Percentiles rank a stretch among this genome's conserved stretches.
Conservation (phyloP, 2,329 filamentous ascomycete species). For the Phyllosticta capitalensis region DNA sequence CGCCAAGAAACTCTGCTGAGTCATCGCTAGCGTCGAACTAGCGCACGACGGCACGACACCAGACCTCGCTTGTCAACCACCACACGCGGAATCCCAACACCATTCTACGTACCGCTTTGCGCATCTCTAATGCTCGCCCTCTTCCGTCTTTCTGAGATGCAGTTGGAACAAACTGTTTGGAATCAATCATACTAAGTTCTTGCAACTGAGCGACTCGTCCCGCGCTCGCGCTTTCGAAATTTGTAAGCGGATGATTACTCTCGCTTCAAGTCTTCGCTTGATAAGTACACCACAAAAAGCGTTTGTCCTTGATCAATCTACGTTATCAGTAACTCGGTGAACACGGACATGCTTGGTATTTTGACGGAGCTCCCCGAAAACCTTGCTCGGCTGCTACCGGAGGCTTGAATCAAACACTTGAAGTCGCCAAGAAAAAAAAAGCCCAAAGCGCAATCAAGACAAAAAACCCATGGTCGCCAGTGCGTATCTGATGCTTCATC, state of each 20-base stretch:
- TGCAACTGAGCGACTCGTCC: background rate
- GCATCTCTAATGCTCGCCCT: too few species aligned
- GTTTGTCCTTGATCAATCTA: background rate
- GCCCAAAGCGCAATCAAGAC: background rate
- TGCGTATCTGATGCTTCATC: background rate
- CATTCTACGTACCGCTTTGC: too few species aligned
- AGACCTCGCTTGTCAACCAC: too few species aligned
- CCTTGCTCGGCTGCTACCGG: background rate
- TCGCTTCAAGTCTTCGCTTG: background rate
- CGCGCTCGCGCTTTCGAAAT: background rate
- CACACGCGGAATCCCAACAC: too few species aligned
- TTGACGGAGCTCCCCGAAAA: background rate
- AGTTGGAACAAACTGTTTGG: background rate
- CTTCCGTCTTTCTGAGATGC: too few species aligned
- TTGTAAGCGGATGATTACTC: background rate
- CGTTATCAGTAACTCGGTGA: background rate
- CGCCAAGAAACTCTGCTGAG: too few species aligned
- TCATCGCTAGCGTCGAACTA: too few species aligned
- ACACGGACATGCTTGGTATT: background rate
- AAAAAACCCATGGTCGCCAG: background rate
- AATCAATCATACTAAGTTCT: background rate
- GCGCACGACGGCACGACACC: too few species aligned
- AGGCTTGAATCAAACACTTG: background rate
- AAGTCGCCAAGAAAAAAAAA: background rate
- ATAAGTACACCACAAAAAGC: background rate